A percentile compares a stretch with the other conserved stretches of the same genome.
Conservation (phyloP, 1,284 basidiomycete species). For the Ustilago sp. region DNA sequence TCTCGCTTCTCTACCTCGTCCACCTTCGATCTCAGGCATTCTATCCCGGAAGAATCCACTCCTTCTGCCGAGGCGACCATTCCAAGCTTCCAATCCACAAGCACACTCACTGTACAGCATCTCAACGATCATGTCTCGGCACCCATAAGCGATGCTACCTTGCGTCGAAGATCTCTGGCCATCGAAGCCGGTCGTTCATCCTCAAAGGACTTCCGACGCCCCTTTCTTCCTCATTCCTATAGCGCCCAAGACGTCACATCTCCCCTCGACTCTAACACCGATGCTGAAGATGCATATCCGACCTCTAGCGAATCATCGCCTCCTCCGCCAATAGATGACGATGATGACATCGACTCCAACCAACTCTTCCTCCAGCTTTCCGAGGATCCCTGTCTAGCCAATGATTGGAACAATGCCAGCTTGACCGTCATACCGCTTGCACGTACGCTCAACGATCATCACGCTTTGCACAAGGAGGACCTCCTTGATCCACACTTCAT, state of each 20-base stretch:
- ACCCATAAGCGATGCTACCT: constrained; percentile 37
- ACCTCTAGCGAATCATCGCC: not conserved
- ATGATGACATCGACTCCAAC: constrained; percentile 39
- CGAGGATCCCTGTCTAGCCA: constrained; percentile 11
- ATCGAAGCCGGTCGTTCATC: constrained; percentile 18
- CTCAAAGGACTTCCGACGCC: constrained; percentile 6
- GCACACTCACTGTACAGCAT: constrained; percentile 31
- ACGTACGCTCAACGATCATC: constrained; percentile 15
- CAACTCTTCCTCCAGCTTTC: constrained; percentile 32
- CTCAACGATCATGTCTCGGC: constrained; percentile 31
- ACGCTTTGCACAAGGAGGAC: not conserved
- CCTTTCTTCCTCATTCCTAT: constrained; percentile 21
- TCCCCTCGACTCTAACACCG: not conserved
- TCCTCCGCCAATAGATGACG: constrained; percentile 28
- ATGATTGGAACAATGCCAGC: constrained; percentile 32
- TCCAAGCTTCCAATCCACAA: constrained; percentile 10
- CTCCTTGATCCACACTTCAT: constrained; percentile 22
- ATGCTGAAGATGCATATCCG: not conserved
- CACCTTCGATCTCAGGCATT: constrained; percentile 37
- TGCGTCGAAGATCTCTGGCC: constrained; percentile 29
- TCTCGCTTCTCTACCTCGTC: constrained; percentile 30
- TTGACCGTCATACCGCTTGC: constrained; percentile 26
- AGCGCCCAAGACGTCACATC: constrained; percentile 25
- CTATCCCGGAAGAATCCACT: constrained; percentile 34
- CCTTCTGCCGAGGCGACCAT: constrained; percentile 18